These are phyloP conservation scores for Penicillium sp. DNA, from an alignment of 2,329 filamentous ascomycete species.

Conservation along the genomic window DNA sequence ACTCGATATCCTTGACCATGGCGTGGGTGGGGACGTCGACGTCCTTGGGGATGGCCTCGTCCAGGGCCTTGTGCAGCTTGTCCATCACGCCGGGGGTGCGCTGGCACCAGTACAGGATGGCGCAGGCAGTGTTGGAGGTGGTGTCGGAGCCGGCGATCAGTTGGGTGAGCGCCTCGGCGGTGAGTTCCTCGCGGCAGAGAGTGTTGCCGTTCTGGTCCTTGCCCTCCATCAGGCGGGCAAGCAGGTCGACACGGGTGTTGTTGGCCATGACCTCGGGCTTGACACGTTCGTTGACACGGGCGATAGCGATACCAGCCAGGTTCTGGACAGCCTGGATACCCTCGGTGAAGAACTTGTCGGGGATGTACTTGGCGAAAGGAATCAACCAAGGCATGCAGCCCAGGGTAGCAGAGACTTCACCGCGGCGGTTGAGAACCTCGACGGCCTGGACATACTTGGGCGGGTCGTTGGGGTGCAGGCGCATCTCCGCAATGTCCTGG, in stretches of 20 bases:
- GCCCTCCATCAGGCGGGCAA: constrained; percentile 82
- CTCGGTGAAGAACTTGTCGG: constrained; percentile 77
- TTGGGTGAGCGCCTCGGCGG: constrained; percentile 85
- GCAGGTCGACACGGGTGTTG: constrained; percentile 72
- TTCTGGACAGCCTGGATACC: constrained; percentile 75
- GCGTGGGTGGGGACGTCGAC: constrained; percentile 70
- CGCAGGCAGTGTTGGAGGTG: constrained; percentile 75
- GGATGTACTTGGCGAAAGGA: constrained; percentile 77
- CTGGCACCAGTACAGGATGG: constrained; percentile 75
- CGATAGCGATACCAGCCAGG: constrained; percentile 84
- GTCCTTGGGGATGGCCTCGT: constrained; percentile 64
- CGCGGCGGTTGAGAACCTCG: constrained; percentile 83
- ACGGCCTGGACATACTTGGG: constrained; percentile 76
- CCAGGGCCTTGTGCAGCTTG: constrained; percentile 76
- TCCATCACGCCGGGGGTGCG: constrained; percentile 69
- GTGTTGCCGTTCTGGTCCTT: constrained; percentile 76
- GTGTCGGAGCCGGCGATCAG: constrained; percentile 72
- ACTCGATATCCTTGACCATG: constrained; percentile 66
- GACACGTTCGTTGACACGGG: constrained; percentile 73
- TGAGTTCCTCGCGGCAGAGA: constrained; percentile 76
- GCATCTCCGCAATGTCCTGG: constrained; percentile 74
- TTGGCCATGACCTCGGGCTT: constrained; percentile 64
- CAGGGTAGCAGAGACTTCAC: constrained; percentile 80
- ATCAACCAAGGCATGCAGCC: constrained; percentile 74
- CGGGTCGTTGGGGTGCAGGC: constrained; percentile 59